These are phyloP conservation scores for Trapa bicornis DNA, from an alignment of 345 rosid species.

Conservation along the genomic window DNA sequence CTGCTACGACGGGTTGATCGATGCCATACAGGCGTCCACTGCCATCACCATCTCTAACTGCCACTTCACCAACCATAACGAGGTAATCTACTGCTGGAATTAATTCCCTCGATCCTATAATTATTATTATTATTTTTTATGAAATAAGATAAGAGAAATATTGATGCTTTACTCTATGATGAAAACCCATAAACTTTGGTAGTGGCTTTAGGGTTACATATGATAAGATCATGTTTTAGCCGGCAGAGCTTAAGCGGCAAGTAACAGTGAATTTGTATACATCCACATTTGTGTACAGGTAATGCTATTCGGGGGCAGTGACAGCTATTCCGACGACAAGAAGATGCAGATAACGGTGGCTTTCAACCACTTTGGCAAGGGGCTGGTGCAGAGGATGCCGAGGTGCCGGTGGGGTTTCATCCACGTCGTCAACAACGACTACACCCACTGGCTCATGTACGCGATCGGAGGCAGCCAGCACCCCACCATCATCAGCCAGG, in stretches of 20 bases:
- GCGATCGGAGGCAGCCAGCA: slow-evolving; percentile 61
- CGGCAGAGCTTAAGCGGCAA: background rate
- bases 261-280: background rate
- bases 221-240: no score
- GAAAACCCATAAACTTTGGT: no score
- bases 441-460: slow-evolving; percentile 65
- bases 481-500: slow-evolving; percentile 64
- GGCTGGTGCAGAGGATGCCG: slow-evolving; percentile 46
- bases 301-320: slow-evolving; percentile 61
- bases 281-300: slow-evolving; percentile 21
- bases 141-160: no score
- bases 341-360: slow-evolving; percentile 63
- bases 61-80: slow-evolving; percentile 71
- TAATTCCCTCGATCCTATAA: no score
- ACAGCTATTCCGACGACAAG: slow-evolving; percentile 20
- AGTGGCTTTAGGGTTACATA: no score
- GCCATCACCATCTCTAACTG: slow-evolving; percentile 69
- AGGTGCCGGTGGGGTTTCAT: slow-evolving; percentile 46
- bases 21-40: slow-evolving; percentile 55
- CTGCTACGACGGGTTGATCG: slow-evolving; percentile 63
- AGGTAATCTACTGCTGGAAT: slow-evolving; percentile 17
- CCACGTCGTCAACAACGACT: slow-evolving; percentile 72
- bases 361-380: slow-evolving; percentile 63
- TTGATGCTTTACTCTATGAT: no score
- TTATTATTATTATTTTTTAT: no score